Evolutionary conservation across 192 early-diverging fungal species (phyloP), one percentile per base, ranked within the genome.

Genomic region (Coemansia sp.): DNA sequence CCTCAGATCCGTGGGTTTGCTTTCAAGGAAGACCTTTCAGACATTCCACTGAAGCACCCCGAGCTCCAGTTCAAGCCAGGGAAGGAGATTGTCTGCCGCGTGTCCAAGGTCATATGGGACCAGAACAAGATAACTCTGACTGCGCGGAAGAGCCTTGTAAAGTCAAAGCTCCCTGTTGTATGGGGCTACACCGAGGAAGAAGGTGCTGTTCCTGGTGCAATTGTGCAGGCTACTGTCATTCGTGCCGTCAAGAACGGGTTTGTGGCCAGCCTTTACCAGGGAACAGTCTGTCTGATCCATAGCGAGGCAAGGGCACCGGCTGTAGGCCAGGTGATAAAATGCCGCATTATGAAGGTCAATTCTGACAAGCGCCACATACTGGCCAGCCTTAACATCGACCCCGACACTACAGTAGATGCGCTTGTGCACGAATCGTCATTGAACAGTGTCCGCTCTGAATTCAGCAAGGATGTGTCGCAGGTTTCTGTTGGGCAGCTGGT

Each of bases 261-360:
- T 44, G 69, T 95, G 43, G 88, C 96, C 9, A 62, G 68, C 10
- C 95, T 97, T 63, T 98, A 90, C 85, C 89, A 91, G 79, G 83
- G 90, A 52, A 72, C 93, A 9, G 71, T 75, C 54, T 92, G 85
- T 2, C 86, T 96, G 66, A 86, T 85, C 9, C 54, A 69, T 8
- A 71, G 86, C 53, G 71, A 87, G n/a, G 67, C 84, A 12, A 76
- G 84, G 61, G 39, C n/a, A n/a, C 91, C 91, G 52, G 82, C 81
- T 47, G 73, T 81, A 5, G 91, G 91, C 9, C 88, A 94, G 63
- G 77, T 87, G 39, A 85, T 95, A 57, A 92, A 91, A 53, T 96
- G 94, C 75, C 73, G 85, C 39, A 84, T 98, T 16, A 44, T 95
- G 38, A 72, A 71, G 23, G 85, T 85, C 10, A 74, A 92, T 38